Evolutionary conservation across 2,329 filamentous ascomycete species (phyloP).

Genomic region (Emydomyces testavorans): DNA sequence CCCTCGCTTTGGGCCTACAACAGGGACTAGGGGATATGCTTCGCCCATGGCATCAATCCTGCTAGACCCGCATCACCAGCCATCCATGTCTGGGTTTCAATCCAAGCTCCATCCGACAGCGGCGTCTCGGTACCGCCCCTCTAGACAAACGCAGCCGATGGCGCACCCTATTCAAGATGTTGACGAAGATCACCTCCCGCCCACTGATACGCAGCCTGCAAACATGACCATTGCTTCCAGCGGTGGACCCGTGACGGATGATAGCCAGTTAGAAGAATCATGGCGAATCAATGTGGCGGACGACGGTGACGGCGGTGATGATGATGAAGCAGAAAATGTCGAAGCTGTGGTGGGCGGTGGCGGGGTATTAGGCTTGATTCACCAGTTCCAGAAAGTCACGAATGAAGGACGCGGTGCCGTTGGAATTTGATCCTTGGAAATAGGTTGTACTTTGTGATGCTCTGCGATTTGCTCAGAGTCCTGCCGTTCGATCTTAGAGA

Average conservation of each 20-base stretch:
- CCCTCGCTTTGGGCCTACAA: conserved; percentile 33
- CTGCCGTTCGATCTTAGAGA: neutral
- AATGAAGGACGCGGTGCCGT: conserved; percentile 30
- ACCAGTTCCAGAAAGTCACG: conserved; percentile 53
- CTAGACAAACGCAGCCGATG: conserved; percentile 21
- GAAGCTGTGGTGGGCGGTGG: conserved; percentile 38
- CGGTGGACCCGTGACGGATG: conserved; percentile 23
- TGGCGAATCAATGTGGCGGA: conserved; percentile 38
- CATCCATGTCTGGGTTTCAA: conserved; percentile 26
- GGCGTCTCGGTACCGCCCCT: conserved; percentile 26
- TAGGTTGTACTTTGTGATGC: neutral
- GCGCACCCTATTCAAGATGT: conserved; percentile 25
- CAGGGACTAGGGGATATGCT: conserved; percentile 22
- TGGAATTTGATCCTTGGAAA: conserved; percentile 22
- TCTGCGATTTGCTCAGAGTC: neutral
- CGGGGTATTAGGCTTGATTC: conserved; percentile 54
- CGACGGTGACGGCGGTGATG: conserved; percentile 30
- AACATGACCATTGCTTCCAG: conserved; percentile 25
- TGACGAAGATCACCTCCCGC: conserved; percentile 20
- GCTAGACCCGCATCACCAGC: conserved; percentile 39
- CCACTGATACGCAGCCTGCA: conserved; percentile 15
- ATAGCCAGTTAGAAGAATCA: conserved; percentile 49
- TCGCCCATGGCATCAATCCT: conserved; percentile 36
- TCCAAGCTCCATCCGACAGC: conserved; percentile 19
- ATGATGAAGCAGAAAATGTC: conserved; percentile 40